These are phyloP conservation scores for Grosmannia serpens DNA, from an alignment of 2,329 filamentous ascomycete species.

Conservation along the genomic window DNA sequence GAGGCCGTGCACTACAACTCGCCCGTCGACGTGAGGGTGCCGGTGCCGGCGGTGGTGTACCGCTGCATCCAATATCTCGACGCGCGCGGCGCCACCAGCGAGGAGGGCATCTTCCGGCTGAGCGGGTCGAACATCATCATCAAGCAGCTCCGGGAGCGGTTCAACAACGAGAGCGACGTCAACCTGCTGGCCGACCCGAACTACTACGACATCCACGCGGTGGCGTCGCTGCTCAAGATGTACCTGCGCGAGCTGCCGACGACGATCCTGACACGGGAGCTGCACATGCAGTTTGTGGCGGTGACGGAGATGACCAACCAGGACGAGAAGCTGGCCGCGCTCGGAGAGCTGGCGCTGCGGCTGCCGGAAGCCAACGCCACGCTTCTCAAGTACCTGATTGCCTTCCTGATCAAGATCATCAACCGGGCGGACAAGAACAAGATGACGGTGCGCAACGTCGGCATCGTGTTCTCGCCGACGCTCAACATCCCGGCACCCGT, in stretches of 20 bases:
- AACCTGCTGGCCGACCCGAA: slow-evolving; percentile 72
- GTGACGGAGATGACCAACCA: slow-evolving; percentile 70
- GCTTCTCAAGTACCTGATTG: slow-evolving; percentile 71
- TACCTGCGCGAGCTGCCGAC: slow-evolving; percentile 87
- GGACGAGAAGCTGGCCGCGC: slow-evolving; percentile 61
- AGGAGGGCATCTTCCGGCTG: slow-evolving; percentile 93
- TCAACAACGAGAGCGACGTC: slow-evolving; percentile 86
- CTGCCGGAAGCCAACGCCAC: slow-evolving; percentile 73
- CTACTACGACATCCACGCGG: slow-evolving; percentile 91
- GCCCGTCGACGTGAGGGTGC: slow-evolving; percentile 59
- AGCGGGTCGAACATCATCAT: slow-evolving; percentile 96
- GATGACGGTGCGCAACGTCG: slow-evolving; percentile 96
- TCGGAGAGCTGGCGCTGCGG: slow-evolving; percentile 67
- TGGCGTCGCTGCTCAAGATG: slow-evolving; percentile 85
- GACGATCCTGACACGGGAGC: slow-evolving; percentile 80
- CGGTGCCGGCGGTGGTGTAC: slow-evolving; percentile 85
- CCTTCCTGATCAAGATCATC: slow-evolving; percentile 84
- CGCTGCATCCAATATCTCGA: slow-evolving; percentile 90
- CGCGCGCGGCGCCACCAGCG: slow-evolving; percentile 64
- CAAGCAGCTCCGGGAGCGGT: slow-evolving; percentile 79
- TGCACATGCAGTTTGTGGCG: slow-evolving; percentile 79
- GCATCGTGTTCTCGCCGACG: slow-evolving; percentile 95
- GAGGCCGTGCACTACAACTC: slow-evolving; percentile 78
- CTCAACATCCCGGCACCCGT: slow-evolving; percentile 92
- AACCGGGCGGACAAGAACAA: slow-evolving; percentile 86